These are phyloP conservation scores for Trichodelitschia bisporula DNA, from an alignment of 495 filamentous ascomycete species.

Conservation along the genomic window DNA sequence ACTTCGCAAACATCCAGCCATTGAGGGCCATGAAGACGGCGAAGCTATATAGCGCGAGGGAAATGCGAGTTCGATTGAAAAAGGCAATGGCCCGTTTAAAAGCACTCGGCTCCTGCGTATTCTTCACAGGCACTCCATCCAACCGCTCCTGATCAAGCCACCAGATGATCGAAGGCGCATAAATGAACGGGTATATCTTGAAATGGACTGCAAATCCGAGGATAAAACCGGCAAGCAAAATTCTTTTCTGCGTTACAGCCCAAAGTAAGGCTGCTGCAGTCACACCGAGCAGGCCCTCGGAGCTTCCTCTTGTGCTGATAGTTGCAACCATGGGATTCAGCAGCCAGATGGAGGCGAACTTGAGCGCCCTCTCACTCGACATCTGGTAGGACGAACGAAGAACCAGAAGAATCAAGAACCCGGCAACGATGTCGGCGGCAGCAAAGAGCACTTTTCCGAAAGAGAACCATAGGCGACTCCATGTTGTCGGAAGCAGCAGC, in stretches of 20 bases:
- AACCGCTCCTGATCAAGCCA: constrained; percentile 42
- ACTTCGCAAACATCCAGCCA: constrained; percentile 48
- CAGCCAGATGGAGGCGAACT: constrained; percentile 69
- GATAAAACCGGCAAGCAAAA: constrained; percentile 44
- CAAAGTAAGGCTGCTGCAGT: constrained; percentile 61
- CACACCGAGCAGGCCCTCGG: constrained; percentile 70
- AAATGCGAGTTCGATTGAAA: constrained; percentile 33
- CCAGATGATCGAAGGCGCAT: constrained; percentile 67
- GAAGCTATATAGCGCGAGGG: constrained; percentile 37
- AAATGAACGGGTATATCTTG: constrained; percentile 97
- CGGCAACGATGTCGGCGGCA: constrained; percentile 55
- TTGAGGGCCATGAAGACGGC: constrained; percentile 49
- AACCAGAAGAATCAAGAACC: constrained; percentile 56
- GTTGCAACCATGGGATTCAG: constrained; percentile 95
- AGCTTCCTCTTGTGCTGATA: constrained; percentile 83
- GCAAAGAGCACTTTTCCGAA: constrained; percentile 83
- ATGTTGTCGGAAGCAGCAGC: constrained; percentile 63
- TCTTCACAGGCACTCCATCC: background rate
- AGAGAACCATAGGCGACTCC: constrained; percentile 32
- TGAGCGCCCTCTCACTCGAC: constrained; percentile 28
- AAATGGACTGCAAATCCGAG: constrained; percentile 79
- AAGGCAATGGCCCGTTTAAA: constrained; percentile 19
- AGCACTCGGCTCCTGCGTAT: constrained; percentile 3
- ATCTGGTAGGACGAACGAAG: constrained; percentile 21
- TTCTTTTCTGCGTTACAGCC: constrained; percentile 35